Evolutionary conservation across 768 basidiomycete species (phyloP).

Genomic region (Cystobasidium ongulense): DNA sequence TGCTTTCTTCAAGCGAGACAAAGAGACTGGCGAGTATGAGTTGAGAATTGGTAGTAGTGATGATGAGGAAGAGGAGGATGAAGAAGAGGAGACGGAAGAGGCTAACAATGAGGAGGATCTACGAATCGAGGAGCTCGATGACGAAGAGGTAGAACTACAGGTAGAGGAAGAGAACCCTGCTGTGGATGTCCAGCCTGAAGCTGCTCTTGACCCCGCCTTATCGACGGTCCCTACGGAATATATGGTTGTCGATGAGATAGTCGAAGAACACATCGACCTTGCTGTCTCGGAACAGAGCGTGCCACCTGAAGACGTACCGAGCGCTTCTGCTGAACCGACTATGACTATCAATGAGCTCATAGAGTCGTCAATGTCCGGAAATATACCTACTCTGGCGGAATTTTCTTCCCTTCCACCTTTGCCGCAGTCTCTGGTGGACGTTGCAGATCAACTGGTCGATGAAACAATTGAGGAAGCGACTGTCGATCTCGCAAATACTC

Average conservation of each 20-base stretch:
- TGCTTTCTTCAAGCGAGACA: slow-evolving; percentile 17
- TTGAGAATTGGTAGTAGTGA: neutral
- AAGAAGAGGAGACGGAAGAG: slow-evolving; percentile 1
- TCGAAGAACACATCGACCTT: neutral
- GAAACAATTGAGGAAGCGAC: neutral
- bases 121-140: neutral
- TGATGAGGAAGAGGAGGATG: slow-evolving; percentile 15
- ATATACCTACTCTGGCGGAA: neutral
- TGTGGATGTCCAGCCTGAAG: neutral
- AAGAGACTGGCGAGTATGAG: slow-evolving; percentile 12
- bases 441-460: neutral
- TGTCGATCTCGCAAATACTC: neutral
- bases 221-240: neutral
- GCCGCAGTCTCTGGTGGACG: neutral
- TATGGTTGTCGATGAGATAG: neutral
- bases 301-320: neutral
- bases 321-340: neutral
- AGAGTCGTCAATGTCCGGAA: neutral
- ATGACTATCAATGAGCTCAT: neutral
- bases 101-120: neutral
- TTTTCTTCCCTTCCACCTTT: neutral
- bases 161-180: neutral
- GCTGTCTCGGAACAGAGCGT: neutral
- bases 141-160: neutral
- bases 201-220: neutral